Evolutionary conservation across 768 basidiomycete genomes (phyloP).

Genomic region (Antrodiella citrinella): DNA sequence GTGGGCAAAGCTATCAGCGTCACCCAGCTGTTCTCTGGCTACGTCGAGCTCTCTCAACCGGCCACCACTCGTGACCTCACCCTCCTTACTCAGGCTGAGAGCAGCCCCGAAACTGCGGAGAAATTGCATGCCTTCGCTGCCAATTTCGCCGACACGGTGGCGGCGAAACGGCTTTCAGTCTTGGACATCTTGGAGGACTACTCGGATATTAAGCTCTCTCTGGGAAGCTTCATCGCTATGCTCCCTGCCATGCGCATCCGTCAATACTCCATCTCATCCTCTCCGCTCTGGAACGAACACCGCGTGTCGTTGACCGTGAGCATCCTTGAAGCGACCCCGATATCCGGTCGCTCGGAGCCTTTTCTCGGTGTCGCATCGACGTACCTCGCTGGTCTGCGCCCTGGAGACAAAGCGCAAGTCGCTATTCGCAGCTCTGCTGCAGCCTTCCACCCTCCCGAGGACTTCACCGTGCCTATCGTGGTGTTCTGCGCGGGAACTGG

Average conservation of each 20-base stretch:
- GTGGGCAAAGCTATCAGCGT: constrained; percentile 30
- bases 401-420: constrained; percentile 36
- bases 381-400: constrained; percentile 31
- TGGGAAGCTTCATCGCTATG: constrained; percentile 31
- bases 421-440: constrained; percentile 31
- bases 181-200: constrained; percentile 35
- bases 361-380: constrained; percentile 42
- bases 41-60: constrained; percentile 41
- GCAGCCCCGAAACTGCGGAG: constrained; percentile 17
- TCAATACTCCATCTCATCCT: constrained; percentile 45
- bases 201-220: constrained; percentile 27
- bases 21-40: constrained; percentile 31
- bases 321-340: constrained; percentile 31
- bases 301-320: constrained; percentile 38
- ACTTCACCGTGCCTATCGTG: constrained; percentile 31
- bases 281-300: constrained; percentile 35
- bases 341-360: constrained; percentile 23
- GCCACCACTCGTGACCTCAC: constrained; percentile 35
- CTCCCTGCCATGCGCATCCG: constrained; percentile 40
- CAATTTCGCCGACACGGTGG: constrained; percentile 27
- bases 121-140: constrained; percentile 24
- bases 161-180: constrained; percentile 29
- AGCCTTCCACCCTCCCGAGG: constrained; percentile 36
- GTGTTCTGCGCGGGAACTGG: constrained; percentile 42
- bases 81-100: constrained; percentile 21